These are phyloP conservation scores for Cicer judaicum DNA, from an alignment of 306 rosid species.

Conservation along the genomic window DNA sequence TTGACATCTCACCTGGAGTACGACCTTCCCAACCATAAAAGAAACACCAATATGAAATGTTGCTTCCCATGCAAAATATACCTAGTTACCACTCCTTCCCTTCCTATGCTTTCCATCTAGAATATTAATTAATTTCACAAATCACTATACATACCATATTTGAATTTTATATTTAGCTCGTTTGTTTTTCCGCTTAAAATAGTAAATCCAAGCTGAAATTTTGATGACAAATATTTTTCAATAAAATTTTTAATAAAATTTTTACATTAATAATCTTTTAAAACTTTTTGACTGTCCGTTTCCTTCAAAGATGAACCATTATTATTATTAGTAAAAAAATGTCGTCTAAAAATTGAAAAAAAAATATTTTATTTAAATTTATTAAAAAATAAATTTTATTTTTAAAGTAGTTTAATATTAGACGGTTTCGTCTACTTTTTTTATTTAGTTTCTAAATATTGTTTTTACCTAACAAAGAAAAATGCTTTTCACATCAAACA, in stretches of 20 bases:
- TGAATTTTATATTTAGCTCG: neutral
- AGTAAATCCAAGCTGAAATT: neutral
- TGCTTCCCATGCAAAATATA: conserved; percentile 63
- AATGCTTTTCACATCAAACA: neutral
- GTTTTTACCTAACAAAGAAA: neutral
- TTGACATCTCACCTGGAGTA: conserved; percentile 56
- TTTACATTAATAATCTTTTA: neutral
- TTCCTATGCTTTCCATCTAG: conserved; percentile 38
- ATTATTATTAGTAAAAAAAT: no score
- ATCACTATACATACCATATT: conserved; percentile 23
- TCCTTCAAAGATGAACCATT: neutral
- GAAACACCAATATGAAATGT: conserved; percentile 49
- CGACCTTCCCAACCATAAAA: conserved; percentile 58
- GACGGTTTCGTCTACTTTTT: no score
- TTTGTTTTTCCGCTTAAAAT: neutral
- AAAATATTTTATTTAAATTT: no score
- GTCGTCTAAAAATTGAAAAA: no score
- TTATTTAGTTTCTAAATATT: neutral
- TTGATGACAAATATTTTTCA: neutral
- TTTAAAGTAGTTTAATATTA: no score
- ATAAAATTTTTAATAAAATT: neutral
- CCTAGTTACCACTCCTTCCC: conserved; percentile 40
- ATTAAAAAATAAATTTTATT: no score
- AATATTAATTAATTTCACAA: neutral
- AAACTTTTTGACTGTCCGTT: neutral